Conservation (phyloP, 768 basidiomycete genomes). For the Tulasnella sp. region DNA sequence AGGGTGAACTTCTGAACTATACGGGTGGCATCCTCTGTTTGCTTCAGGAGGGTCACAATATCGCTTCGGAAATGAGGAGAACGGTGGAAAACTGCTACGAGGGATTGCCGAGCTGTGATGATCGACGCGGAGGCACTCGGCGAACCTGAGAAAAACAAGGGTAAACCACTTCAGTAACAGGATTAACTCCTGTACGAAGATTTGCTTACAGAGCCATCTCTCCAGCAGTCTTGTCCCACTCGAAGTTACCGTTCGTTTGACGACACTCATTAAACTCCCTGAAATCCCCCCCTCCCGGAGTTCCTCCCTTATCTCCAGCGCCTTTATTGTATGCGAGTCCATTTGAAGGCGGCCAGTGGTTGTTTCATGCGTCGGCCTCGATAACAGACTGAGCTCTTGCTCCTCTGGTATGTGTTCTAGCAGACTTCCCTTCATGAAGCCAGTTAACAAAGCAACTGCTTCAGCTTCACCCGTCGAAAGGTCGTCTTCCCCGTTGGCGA, state of each 20-base stretch:
- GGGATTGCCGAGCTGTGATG: slow-evolving; percentile 64
- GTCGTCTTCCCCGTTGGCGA: background rate
- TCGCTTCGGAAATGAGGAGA: slow-evolving; percentile 59
- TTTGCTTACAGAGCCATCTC: slow-evolving; percentile 64
- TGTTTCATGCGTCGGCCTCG: slow-evolving; percentile 49
- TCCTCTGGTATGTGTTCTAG: slow-evolving; percentile 71
- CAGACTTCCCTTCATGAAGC: slow-evolving; percentile 57
- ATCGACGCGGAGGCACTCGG: slow-evolving; percentile 70
- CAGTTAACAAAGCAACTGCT: slow-evolving; percentile 56
- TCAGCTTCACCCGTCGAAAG: slow-evolving; percentile 37
- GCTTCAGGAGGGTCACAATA: slow-evolving; percentile 45
- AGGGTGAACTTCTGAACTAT: slow-evolving; percentile 70
- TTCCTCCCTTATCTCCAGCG: slow-evolving; percentile 75
- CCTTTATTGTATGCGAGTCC: slow-evolving; percentile 79
- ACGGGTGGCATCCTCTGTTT: slow-evolving; percentile 62
- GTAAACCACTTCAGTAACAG: slow-evolving; percentile 14
- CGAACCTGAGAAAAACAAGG: slow-evolving; percentile 47
- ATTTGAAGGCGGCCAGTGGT: slow-evolving; percentile 67
- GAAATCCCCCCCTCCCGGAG: slow-evolving; percentile 61
- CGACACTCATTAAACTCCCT: slow-evolving; percentile 65
- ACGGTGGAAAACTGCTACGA: slow-evolving; percentile 61
- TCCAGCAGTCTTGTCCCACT: slow-evolving; percentile 68
- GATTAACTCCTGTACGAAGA: slow-evolving; percentile 2
- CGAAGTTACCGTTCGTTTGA: slow-evolving; percentile 69
- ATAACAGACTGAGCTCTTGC: slow-evolving; percentile 23